These are phyloP conservation scores for Melianthus villosus DNA, from an alignment of 441 rosid genomes.

Conservation along the genomic window DNA sequence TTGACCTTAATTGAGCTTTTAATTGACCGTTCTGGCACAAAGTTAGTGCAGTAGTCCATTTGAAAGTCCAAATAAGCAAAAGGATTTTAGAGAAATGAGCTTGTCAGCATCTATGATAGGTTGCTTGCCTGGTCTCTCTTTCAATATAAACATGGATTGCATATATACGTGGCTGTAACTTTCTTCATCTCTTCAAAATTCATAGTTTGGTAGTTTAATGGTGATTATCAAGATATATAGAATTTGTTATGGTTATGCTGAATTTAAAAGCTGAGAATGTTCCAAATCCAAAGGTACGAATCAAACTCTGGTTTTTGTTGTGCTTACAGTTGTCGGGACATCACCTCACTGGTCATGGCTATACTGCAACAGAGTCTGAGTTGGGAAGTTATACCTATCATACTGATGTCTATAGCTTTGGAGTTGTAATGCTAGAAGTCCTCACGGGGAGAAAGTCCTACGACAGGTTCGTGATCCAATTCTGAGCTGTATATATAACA, in stretches of 20 bases:
- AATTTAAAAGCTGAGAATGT: neutral
- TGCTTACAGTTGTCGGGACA: slow-evolving; percentile 78
- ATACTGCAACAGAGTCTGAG: slow-evolving; percentile 95
- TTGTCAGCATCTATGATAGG: no score
- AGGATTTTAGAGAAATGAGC: no score
- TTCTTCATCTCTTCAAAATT: no score
- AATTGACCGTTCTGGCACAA: neutral
- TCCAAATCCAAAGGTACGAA: neutral
- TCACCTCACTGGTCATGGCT: slow-evolving; percentile 51
- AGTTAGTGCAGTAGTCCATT: neutral
- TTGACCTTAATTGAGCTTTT: no score
- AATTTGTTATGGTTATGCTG: neutral
- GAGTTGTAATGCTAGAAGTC: slow-evolving; percentile 92
- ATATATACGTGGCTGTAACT: no score
- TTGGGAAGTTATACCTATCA: slow-evolving; percentile 63
- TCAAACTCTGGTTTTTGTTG: slow-evolving; percentile 5
- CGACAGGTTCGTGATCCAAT: slow-evolving; percentile 40
- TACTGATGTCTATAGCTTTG: slow-evolving; percentile 92
- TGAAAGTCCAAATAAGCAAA: no score
- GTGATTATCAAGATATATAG: no score
- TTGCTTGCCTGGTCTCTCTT: no score
- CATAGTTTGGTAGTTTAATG: no score
- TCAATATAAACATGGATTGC: no score
- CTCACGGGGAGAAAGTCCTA: slow-evolving; percentile 74
- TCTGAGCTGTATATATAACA: no score